These are phyloP conservation scores for Zymoseptoria crescenta DNA, from an alignment of 2,329 filamentous ascomycete species.

Conservation along the genomic window DNA sequence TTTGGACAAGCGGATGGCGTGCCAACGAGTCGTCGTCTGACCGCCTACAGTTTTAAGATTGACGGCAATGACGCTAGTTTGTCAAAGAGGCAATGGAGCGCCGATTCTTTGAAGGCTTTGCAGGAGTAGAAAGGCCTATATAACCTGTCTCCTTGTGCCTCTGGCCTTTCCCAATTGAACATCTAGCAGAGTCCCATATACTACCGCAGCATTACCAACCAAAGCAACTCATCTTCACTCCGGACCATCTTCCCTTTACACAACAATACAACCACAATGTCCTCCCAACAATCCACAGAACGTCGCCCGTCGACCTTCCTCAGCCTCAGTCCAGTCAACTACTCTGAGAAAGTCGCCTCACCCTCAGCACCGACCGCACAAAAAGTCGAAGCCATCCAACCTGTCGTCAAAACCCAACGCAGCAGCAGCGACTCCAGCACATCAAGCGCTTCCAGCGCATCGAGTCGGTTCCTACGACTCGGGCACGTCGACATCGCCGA, in stretches of 20 bases:
- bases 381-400: constrained; percentile 3
- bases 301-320: constrained; percentile 16
- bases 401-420: constrained; percentile 13
- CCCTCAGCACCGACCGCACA: constrained; percentile 4
- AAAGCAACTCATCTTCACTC: background rate
- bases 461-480: constrained; percentile 9
- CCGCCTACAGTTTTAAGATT: background rate
- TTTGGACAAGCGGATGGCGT: constrained; percentile 9
- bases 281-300: constrained; percentile 1
- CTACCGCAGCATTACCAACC: background rate
- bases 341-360: constrained; percentile 11
- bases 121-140: constrained; percentile 6
- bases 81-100: background rate
- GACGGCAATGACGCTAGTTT: background rate
- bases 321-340: constrained; percentile 12
- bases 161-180: background rate
- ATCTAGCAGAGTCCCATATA: background rate
- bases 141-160: background rate
- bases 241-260: background rate
- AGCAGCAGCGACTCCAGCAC: constrained; percentile 14
- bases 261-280: constrained; percentile 6
- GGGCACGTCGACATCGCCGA: constrained; percentile 6
- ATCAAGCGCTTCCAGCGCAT: constrained; percentile 1
- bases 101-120: background rate
- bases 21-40: constrained; percentile 4